These are phyloP conservation scores for Pythium phragmiticola DNA, from an alignment of 352 stramenopile species.

Conservation along the genomic window DNA sequence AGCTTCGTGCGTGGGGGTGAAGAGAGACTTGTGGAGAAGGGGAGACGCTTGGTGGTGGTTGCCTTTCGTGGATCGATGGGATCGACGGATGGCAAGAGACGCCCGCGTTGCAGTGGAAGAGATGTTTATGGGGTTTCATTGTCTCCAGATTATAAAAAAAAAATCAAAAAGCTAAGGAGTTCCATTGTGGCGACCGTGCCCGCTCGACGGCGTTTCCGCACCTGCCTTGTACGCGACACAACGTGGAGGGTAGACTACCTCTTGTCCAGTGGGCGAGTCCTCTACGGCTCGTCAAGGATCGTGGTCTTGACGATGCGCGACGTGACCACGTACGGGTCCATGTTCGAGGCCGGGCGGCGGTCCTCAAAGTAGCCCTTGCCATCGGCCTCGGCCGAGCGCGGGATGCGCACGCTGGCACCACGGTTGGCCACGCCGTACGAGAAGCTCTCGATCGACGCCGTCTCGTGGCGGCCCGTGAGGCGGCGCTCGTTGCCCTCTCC, in stretches of 20 bases:
- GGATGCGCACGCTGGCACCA: slow-evolving; percentile 93
- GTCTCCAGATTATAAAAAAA: slow-evolving; percentile 1
- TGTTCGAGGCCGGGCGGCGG: slow-evolving; percentile 96
- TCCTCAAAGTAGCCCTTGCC: slow-evolving; percentile 95
- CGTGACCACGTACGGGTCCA: slow-evolving; percentile 98
- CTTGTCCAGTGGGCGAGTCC: background rate
- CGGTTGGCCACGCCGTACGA: slow-evolving; percentile 97
- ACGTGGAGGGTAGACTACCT: background rate
- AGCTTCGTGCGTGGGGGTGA: background rate
- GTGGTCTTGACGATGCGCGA: slow-evolving; percentile 97
- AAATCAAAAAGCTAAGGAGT: background rate
- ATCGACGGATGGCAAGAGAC: background rate
- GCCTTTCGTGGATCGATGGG: background rate
- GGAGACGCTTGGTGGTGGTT: background rate
- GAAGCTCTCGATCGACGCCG: slow-evolving; percentile 95
- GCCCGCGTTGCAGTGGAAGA: background rate
- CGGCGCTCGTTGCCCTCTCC: slow-evolving; percentile 96
- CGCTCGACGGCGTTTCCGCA: background rate
- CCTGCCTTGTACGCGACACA: background rate
- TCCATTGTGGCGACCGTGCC: background rate
- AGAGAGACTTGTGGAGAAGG: background rate
- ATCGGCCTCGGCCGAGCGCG: slow-evolving; percentile 85
- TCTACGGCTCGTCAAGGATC: slow-evolving; percentile 67
- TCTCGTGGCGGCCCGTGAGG: slow-evolving; percentile 96
- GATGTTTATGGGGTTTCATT: slow-evolving; percentile 1